These are phyloP conservation scores for Tetracladium setigerum DNA, from an alignment of 495 filamentous ascomycete genomes.

Conservation along the genomic window DNA sequence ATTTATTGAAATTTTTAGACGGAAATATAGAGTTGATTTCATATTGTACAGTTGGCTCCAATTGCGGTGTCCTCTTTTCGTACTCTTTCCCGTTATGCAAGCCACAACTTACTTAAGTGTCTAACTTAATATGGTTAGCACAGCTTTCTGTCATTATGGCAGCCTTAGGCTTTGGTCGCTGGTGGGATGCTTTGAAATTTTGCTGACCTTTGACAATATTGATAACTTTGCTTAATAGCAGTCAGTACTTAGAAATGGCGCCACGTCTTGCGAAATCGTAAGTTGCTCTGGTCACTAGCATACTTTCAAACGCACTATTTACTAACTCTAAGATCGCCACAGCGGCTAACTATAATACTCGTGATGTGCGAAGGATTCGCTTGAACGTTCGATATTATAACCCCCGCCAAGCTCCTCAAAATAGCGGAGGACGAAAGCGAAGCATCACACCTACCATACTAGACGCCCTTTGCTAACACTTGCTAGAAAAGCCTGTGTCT, in stretches of 20 bases:
- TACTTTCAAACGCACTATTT: neutral
- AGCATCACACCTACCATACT: slow-evolving; percentile 16
- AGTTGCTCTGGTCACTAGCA: neutral
- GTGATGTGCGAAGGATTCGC: slow-evolving; percentile 8
- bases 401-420: slow-evolving; percentile 13
- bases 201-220: neutral
- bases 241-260: neutral
- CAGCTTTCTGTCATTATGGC: no score
- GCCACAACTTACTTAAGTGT: no score
- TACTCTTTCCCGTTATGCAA: no score
- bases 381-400: slow-evolving; percentile 14
- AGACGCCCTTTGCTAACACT: slow-evolving; percentile 23
- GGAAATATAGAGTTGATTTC: no score
- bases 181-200: no score
- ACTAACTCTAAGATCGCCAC: neutral
- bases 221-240: neutral
- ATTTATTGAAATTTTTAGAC: no score
- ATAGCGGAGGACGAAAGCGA: slow-evolving; percentile 7
- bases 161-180: no score
- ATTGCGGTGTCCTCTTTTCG: no score
- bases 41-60: no score
- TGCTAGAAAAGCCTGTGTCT: slow-evolving; percentile 28
- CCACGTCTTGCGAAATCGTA: no score
- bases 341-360: slow-evolving; percentile 4
- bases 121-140: no score